Evolutionary conservation across 345 rosid species (phyloP).

Genomic region (Acer saccharum): DNA sequence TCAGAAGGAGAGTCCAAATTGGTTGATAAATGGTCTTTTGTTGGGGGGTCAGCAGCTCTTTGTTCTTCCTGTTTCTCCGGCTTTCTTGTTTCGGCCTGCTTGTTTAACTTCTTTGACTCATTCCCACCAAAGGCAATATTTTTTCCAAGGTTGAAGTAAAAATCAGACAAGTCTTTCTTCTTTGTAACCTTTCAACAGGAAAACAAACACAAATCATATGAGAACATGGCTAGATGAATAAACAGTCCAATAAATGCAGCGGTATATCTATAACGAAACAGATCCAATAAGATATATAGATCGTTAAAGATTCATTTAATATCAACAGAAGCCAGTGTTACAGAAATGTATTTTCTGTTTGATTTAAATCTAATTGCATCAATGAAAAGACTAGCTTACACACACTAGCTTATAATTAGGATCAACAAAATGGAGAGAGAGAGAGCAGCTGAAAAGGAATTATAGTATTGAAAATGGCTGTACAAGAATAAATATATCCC

Average conservation of each 20-base stretch:
- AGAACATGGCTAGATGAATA: neutral
- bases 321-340: neutral
- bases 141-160: slow-evolving; percentile 78
- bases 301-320: neutral
- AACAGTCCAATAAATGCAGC: neutral
- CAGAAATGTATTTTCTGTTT: neutral
- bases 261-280: neutral
- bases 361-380: neutral
- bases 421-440: neutral
- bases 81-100: slow-evolving; percentile 38
- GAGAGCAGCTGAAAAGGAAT: neutral
- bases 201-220: slow-evolving; percentile 11
- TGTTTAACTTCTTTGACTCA: slow-evolving; percentile 48
- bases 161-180: slow-evolving; percentile 83
- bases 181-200: slow-evolving; percentile 67
- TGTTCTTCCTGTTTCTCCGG: slow-evolving; percentile 39
- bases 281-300: neutral
- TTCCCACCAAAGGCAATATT: slow-evolving; percentile 82
- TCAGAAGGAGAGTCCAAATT: slow-evolving; percentile 24
- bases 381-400: neutral
- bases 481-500: neutral
- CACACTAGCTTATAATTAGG: neutral
- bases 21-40: slow-evolving; percentile 22
- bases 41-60: slow-evolving; percentile 20
- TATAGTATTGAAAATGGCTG: neutral